Base-by-base conservation (phyloP, 306 rosid genomes). In the Sicyos baderoa region DNA sequence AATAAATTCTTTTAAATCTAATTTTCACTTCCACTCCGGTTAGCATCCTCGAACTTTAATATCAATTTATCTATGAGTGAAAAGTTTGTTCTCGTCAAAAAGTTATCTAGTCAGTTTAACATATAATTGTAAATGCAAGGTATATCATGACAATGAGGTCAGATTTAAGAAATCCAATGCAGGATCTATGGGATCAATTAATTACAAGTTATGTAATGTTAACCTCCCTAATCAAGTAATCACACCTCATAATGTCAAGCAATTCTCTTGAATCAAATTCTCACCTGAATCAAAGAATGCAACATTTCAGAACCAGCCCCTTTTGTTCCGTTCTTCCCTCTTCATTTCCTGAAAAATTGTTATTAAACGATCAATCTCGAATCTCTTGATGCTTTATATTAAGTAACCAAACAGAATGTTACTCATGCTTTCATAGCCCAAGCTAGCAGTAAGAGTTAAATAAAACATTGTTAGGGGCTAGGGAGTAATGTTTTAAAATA, bases 241-340 rank as follows among this genome's bases (percentile, higher is more conserved):
- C 63, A 27, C 15, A 35, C 27, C 23, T 64, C 45, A 37, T 61
- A 1, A 9, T 9, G 49, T 17, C 53, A 64, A 19, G 53, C 35
- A 64, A 63, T 63, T 64, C 8, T 59, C 47, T 32, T 16, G 16
- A 14, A 35, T 35, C 50, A 10, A 63, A 63, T 42, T 40, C 67
- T 21, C 27, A 70, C 86, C 82, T 85, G 75, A 77, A 79, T 89
- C 82, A 93, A 79, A 88, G 16, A 53, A 93, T 84, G 76, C 87
- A 86, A 75, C 99, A 93, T 81, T 80, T 93, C 84, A 93, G 77
- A 79, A 88, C 97, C 67, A 90, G 80, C 58, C 97, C 97, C 79
- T 90, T 93, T 59, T 88, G 99, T 77, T 89, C 99, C 53, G 78
- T 76, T 79, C 91, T 86, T 72, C 94, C 99, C 63, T 93, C 99